These are phyloP conservation scores for Globisporangium radiosum DNA, from an alignment of 352 stramenopile species.

Conservation along the genomic window DNA sequence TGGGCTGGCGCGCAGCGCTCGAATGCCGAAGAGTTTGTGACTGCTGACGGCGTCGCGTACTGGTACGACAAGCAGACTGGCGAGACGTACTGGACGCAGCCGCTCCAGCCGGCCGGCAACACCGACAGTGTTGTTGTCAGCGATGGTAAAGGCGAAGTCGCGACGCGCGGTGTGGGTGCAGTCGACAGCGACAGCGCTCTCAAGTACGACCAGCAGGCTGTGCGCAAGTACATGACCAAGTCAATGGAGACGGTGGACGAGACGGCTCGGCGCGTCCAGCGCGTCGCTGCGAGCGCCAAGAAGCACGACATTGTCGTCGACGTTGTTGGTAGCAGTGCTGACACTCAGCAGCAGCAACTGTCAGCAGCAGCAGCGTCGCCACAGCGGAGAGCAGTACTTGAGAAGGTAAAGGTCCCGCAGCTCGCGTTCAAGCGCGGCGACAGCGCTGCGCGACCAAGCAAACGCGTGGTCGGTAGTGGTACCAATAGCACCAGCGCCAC, in stretches of 20 bases:
- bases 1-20: slow-evolving; percentile 88
- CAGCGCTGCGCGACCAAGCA: background rate
- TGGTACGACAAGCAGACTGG: slow-evolving; percentile 80
- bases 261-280: slow-evolving; percentile 44
- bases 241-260: slow-evolving; percentile 72
- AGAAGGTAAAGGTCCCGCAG: slow-evolving; percentile 45
- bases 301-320: slow-evolving; percentile 55
- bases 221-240: slow-evolving; percentile 84
- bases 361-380: background rate
- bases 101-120: slow-evolving; percentile 65
- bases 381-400: slow-evolving; percentile 20
- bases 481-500: too few relatives aligned
- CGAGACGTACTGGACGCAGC: slow-evolving; percentile 89
- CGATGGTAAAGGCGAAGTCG: slow-evolving; percentile 60
- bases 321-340: slow-evolving; percentile 7
- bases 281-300: slow-evolving; percentile 47
- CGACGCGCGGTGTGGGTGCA: slow-evolving; percentile 65
- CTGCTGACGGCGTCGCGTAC: slow-evolving; percentile 88
- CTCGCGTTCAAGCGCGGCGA: slow-evolving; percentile 33
- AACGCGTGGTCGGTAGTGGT: background rate
- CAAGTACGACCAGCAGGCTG: slow-evolving; percentile 53
- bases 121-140: slow-evolving; percentile 72
- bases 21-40: slow-evolving; percentile 87
- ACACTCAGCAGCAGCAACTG: background rate
- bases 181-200: slow-evolving; percentile 37